A percentile compares a stretch with the other conserved stretches of the same genome.
phyloP scores from a whole-genome alignment of 106 monocot species.

The Alisma plantagoaquatica region DNA sequence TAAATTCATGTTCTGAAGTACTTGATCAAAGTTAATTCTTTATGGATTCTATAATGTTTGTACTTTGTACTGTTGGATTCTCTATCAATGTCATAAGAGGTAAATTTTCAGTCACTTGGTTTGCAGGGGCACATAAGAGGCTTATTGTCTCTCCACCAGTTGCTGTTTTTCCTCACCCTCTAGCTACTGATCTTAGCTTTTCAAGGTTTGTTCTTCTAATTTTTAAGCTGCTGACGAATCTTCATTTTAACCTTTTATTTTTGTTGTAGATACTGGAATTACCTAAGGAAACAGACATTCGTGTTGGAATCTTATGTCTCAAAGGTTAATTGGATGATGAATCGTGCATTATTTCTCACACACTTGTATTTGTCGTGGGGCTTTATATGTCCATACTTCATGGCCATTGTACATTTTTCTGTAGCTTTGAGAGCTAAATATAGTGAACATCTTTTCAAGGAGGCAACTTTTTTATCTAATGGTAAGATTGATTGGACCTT shows the following conservation, averaged over 20 bases:
- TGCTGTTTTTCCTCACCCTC: conserved; percentile 97
- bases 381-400: conserved; percentile 76
- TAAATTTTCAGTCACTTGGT: too few relatives aligned
- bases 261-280: conserved; percentile 91
- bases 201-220: conserved; percentile 37
- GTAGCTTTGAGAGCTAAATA: conserved; percentile 59
- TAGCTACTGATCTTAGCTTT: conserved; percentile 93
- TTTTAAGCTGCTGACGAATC: not conserved
- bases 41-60: too few relatives aligned
- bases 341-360: conserved; percentile 82
- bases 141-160: conserved; percentile 89
- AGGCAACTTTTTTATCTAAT: conserved; percentile 33
- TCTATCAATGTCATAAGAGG: too few relatives aligned
- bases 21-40: too few relatives aligned
- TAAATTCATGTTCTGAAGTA: too few relatives aligned
- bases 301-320: conserved; percentile 94
- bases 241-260: not conserved
- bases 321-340: conserved; percentile 90
- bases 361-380: conserved; percentile 95
- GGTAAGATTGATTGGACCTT: conserved; percentile 47
- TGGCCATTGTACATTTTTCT: conserved; percentile 65
- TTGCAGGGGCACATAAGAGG: conserved; percentile 75
- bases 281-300: conserved; percentile 98
- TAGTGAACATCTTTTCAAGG: conserved; percentile 28
- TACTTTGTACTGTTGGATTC: too few relatives aligned